These are phyloP conservation scores for Xylaria nigripes DNA, from an alignment of 495 filamentous ascomycete species.

Conservation along the genomic window DNA sequence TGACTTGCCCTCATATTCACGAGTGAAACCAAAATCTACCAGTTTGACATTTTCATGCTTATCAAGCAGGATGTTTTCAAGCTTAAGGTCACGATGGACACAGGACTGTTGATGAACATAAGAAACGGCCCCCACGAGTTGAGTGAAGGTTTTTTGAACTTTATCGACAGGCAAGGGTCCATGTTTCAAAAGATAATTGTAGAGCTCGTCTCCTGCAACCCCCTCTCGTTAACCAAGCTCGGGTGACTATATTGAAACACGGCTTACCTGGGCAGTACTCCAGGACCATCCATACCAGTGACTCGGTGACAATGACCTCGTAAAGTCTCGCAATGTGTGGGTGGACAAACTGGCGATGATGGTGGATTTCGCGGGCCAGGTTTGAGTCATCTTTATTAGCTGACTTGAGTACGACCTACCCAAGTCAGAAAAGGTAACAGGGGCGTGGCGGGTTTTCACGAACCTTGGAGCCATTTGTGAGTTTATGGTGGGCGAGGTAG, in stretches of 20 bases:
- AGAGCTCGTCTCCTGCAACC: constrained; percentile 79
- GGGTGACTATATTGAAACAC: neutral
- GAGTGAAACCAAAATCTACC: constrained; percentile 97
- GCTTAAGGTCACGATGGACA: constrained; percentile 92
- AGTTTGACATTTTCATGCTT: constrained; percentile 97
- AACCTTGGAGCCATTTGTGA: constrained; percentile 98
- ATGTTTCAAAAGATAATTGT: constrained; percentile 85
- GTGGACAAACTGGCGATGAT: constrained; percentile 95
- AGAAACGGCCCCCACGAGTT: constrained; percentile 88
- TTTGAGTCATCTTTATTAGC: constrained; percentile 94
- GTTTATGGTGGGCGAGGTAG: constrained; percentile 91
- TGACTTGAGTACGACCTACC: constrained; percentile 91
- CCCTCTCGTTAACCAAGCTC: neutral
- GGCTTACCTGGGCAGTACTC: constrained; percentile 90
- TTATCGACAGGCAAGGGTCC: constrained; percentile 79
- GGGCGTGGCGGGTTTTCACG: constrained; percentile 15
- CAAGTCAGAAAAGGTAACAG: constrained; percentile 4
- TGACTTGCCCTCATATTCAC: constrained; percentile 91
- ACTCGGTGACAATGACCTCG: constrained; percentile 95
- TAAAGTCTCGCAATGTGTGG: constrained; percentile 95
- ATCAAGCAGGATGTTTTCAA: constrained; percentile 95
- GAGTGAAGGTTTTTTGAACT: constrained; percentile 91
- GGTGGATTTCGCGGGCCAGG: constrained; percentile 93
- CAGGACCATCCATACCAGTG: constrained; percentile 87
- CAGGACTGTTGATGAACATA: constrained; percentile 95